Percentiles rank a stretch among this genome's conserved stretches.
These are phyloP conservation scores for Arachnopeziza araneosa DNA, from an alignment of 2,329 filamentous ascomycete genomes.

Conservation along the genomic window DNA sequence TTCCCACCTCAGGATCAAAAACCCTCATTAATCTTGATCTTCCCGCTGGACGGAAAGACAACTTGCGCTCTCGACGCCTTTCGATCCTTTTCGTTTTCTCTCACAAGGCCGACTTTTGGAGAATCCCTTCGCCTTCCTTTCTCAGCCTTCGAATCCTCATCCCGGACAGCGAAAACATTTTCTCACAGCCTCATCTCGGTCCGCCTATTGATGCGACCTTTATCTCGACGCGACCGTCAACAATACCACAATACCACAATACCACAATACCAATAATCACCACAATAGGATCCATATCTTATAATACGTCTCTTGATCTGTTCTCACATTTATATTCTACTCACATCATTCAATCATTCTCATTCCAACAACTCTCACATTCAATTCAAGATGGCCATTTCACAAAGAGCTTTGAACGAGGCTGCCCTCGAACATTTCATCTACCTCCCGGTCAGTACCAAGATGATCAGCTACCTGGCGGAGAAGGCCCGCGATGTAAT, in stretches of 20 bases:
- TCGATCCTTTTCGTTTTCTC: neutral
- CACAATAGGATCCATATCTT: neutral
- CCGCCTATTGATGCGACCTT: neutral
- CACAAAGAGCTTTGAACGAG: constrained; percentile 45
- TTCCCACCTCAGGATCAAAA: constrained; percentile 3
- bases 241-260: constrained; percentile 11
- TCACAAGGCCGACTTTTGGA: neutral
- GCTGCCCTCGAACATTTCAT: constrained; percentile 75
- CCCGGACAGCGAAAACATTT: neutral
- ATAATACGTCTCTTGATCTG: neutral
- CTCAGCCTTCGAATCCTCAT: neutral
- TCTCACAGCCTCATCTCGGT: constrained; percentile 1
- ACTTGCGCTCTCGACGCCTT: constrained; percentile 5
- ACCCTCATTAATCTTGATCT: constrained; percentile 1
- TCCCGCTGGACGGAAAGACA: constrained; percentile 15
- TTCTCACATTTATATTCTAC: neutral
- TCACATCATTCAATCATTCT: no score
- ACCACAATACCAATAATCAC: constrained; percentile 6
- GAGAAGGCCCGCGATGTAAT: constrained; percentile 72
- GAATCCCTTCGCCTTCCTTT: neutral
- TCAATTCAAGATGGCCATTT: constrained; percentile 1
- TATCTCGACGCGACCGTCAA: constrained; percentile 2
- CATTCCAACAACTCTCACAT: neutral
- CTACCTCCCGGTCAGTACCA: constrained; percentile 65
- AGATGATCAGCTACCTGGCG: constrained; percentile 76